phyloP scores from a whole-genome alignment of 2,329 filamentous ascomycete genomes.

The Alternaria dauci region DNA sequence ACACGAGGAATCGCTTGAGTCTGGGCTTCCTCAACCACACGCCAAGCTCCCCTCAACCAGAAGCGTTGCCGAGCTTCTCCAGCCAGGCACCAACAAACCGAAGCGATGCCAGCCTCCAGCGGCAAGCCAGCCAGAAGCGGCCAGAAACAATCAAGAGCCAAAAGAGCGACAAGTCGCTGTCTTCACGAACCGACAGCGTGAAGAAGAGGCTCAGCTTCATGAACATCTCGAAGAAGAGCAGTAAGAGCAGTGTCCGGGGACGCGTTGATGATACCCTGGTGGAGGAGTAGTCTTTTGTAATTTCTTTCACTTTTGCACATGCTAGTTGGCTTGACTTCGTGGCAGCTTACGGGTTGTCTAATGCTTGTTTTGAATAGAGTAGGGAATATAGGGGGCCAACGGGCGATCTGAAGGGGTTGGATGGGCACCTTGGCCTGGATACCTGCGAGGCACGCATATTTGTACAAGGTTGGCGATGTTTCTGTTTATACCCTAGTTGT shows the following conservation, averaged over 20 bases:
- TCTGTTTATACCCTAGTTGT: conserved; percentile 24
- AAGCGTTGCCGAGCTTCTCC: conserved; percentile 40
- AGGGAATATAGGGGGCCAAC: conserved; percentile 6
- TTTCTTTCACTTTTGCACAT: conserved; percentile 7
- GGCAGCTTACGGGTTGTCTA: conserved; percentile 19
- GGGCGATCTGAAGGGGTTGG: conserved; percentile 3
- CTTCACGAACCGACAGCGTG: conserved; percentile 63
- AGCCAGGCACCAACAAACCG: conserved; percentile 18
- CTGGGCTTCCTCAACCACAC: conserved; percentile 40
- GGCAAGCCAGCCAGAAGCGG: conserved; percentile 24
- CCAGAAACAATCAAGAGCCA: conserved; percentile 49
- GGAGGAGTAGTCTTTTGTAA: conserved; percentile 39
- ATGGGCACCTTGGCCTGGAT: conserved; percentile 11
- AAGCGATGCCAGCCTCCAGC: conserved; percentile 33
- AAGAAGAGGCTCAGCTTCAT: conserved; percentile 81
- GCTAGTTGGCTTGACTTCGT: conserved; percentile 8
- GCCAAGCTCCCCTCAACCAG: conserved; percentile 38
- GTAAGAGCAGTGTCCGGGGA: conserved; percentile 60
- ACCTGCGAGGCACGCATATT: conserved; percentile 6
- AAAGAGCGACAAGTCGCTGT: conserved; percentile 54
- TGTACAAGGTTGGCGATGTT: conserved; percentile 15
- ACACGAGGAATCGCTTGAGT: conserved; percentile 36
- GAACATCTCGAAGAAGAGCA: conserved; percentile 75
- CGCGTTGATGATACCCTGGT: conserved; percentile 40
- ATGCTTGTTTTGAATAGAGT: conserved; percentile 18